Evolutionary conservation across 1,284 basidiomycete genomes (phyloP), one percentile per base, ranked within the genome.

Genomic region (Ustanciosporium gigantosporum): DNA sequence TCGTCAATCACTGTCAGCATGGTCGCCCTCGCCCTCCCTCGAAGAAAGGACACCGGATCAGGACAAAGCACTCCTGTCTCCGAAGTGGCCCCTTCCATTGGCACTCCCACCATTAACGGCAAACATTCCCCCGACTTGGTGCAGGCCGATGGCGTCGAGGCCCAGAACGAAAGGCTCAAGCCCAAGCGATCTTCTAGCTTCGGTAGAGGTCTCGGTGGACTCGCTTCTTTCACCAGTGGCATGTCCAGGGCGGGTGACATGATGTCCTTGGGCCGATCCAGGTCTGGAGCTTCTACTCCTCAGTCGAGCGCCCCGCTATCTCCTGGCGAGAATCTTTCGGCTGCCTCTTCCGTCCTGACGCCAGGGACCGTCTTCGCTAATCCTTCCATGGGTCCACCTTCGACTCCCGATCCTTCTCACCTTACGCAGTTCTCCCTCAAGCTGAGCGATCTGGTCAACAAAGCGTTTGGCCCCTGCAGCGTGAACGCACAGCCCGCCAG

Each of bases 401-500:
- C 51, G 19, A 56, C 56, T 13, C 61, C 61, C 11, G 73, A 77
- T 27, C 60, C 74, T 6, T 66, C 68, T 4, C 74, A 72, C 36
- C 53, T 75, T 31, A 68, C 69, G 7, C 70, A 77, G 23, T 75
- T 72, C 46, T 65, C 66, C 2, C 59, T 77, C 9, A 51, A 50
- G 24, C 58, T 77, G 22, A 74, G 66, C 43, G 74, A 77, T 31
- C 67, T 77, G 20, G 70, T 76, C 34, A 76, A 75, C 60, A 68
- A 70, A 44, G 68, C 72, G 19, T 74, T 77, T 44, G 49, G 66
- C 2, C 60, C 73, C 3, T 69, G 66, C 52, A 43, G 52, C 16
- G 47, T 44, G 2, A 57, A 37, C 21, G 36, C 22, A 14, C 43
- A 51, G 16, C 25, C 52, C 24, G 36, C 23, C 36, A 36, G 48